Evolutionary conservation across 208 protist species (phyloP), one percentile per base, ranked within the genome.

Genomic region (Naegleria gruberi): DNA sequence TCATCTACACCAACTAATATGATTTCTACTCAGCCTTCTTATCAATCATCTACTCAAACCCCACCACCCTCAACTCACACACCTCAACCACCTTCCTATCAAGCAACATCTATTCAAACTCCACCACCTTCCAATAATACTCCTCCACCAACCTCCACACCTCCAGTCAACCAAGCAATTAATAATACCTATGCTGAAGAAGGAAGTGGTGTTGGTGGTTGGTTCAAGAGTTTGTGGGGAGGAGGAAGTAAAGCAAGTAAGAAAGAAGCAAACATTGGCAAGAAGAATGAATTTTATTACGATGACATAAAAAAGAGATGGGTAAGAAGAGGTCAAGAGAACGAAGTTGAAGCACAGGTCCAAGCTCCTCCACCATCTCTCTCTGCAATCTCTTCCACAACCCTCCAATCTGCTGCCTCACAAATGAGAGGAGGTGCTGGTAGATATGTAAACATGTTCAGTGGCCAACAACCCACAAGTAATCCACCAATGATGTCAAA

Each of bases 211-310:
- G 65, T 30, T 77, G 19, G 26, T 37, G 19, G 26, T 77, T 77
- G 65, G 65, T 77, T 30, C 0, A 77, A 77, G n/a, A n/a, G 65
- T 37, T n/a, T n/a, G n/a, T 65, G 51, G 51, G 15, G 2, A 1
- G 51, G 51, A 65, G 51, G 51, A 65, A 30, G 19, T 37, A 37
- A 19, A 2, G 19, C 65, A 37, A 6, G 3, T 37, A 77, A 77
- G n/a, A 77, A 37, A 37, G 30, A 77, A 77, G 65, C 30, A 19
- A 77, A 77, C 8, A 77, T 77, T 77, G 65, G 65, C 8, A 77
- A 37, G n/a, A 77, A 77, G 65, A 77, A 77, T 77, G 65, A 77
- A 77, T 77, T 77, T n/a, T 77, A 77, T 77, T 77, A 77, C 34
- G 65, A 77, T 77, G 65, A 77, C 26, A 37, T 0, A 12, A 77